Conservation (phyloP, 257 asterid species). For the Solanum piurae region DNA sequence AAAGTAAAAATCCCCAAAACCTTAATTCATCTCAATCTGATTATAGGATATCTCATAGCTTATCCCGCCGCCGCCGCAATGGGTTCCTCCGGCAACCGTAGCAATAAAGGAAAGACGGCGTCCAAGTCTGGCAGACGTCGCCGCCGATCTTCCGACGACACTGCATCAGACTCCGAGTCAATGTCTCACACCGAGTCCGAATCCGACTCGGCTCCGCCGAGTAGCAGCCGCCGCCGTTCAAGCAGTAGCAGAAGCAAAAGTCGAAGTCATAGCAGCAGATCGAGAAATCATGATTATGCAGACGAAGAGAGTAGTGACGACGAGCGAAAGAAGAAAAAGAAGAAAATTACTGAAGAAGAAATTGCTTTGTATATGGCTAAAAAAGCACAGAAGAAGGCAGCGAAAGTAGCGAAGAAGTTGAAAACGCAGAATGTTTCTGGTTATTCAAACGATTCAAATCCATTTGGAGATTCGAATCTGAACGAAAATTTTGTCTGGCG, state of each 20-base stretch:
- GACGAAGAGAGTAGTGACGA: conserved; percentile 8
- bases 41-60: too few relatives aligned
- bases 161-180: conserved; percentile 12
- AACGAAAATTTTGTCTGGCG: conserved; percentile 89
- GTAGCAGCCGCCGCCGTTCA: not conserved
- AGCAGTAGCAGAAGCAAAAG: not conserved
- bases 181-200: conserved; percentile 15
- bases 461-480: conserved; percentile 89
- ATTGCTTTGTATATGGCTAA: conserved; percentile 49
- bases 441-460: conserved; percentile 86
- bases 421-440: conserved; percentile 54
- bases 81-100: not conserved
- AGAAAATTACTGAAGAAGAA: conserved; percentile 56
- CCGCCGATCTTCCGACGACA: not conserved
- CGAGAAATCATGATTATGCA: conserved; percentile 15
- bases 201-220: not conserved
- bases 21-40: not conserved
- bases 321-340: conserved; percentile 20
- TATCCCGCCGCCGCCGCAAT: not conserved
- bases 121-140: not conserved
- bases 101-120: not conserved
- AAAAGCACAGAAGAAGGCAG: conserved; percentile 57
- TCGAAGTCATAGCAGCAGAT: conserved; percentile 14
- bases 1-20: not conserved
- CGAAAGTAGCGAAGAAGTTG: conserved; percentile 67